Evolutionary conservation across 169 alveolate genomes (phyloP), one percentile per base, ranked within the genome.

Genomic region (Cryptosporidium baileyi): DNA sequence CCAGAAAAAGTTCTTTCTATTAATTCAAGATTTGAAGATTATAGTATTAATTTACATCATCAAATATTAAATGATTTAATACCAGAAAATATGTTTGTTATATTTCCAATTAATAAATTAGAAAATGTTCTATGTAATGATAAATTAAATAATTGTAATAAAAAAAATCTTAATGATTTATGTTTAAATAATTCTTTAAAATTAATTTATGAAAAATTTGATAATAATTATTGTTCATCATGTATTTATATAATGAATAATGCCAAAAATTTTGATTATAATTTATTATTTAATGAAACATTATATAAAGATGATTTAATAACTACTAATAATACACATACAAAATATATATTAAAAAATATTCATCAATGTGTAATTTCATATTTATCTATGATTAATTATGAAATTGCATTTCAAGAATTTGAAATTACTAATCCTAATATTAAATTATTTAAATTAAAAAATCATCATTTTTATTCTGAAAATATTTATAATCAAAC

Each of bases 1-100:
- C 81, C 81, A 28, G 81, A 65, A 47, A 65, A 45, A 6, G 81
- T 65, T 6, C 81, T 65, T 32, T 65, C 81, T 65, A 62, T 62
- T 1, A n/a, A 15, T 15, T 65, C 41, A 8, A 65, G 17, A 45
- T 51, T 45, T 30, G 32, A 51, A 1, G 49, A 65, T 1, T 65
- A 15, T 28, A 51, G 47, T 43, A 17, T 45, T 15, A 62, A 51
- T 5, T 60, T 65, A 11, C 81, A 65, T 24, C 15, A 65, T 9
- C 43, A 47, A 13, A 47, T 65, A 32, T 38, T 65, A 15, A 26
- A 43, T 11, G 28, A 65, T 13, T 22, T 65, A 22, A 65, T 24
- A 13, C 81, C 81, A 8, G 63, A 47, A 32, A 65, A 65, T 32
- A 65, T 65, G 81, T 47, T 65, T 11, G 17, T 65, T 26, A 32